Conservation (phyloP, 23 red algal species). For the Gracilaria domingensis region DNA sequence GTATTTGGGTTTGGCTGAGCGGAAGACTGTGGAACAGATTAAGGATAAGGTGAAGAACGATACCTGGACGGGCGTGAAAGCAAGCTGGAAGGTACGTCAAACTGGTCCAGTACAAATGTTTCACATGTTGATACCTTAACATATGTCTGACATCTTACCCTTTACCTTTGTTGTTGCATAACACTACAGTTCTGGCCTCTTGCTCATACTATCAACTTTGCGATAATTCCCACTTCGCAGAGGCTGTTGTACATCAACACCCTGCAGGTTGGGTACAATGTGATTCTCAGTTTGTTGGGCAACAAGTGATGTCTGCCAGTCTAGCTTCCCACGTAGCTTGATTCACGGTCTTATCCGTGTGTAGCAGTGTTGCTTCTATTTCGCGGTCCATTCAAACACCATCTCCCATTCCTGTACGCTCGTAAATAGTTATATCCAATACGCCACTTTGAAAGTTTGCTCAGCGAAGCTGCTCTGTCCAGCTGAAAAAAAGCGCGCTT, state of each 20-base stretch:
- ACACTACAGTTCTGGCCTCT: slow-evolving; percentile 84
- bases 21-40: slow-evolving; percentile 77
- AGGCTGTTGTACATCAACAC: slow-evolving; percentile 99
- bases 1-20: slow-evolving; percentile 76
- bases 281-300: slow-evolving; percentile 68
- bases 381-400: neutral
- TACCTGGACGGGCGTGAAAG: slow-evolving; percentile 83
- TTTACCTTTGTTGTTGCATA: neutral
- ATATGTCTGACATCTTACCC: neutral
- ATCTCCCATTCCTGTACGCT: neutral
- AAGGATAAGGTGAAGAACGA: slow-evolving; percentile 85
- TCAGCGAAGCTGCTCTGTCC: neutral
- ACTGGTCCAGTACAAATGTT: neutral
- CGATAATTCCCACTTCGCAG: slow-evolving; percentile 88
- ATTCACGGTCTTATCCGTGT: neutral
- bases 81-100: slow-evolving; percentile 91
- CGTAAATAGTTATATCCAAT: slow-evolving; percentile 22
- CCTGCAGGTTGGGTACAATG: slow-evolving; percentile 85
- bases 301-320: slow-evolving; percentile 43
- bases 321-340: neutral
- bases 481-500: neutral
- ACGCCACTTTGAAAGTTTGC: neutral
- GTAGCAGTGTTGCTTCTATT: neutral
- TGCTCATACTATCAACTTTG: slow-evolving; percentile 95
- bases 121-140: neutral